phyloP scores from a whole-genome alignment of 2,329 filamentous ascomycete genomes.

The Ciborinia camelliae region DNA sequence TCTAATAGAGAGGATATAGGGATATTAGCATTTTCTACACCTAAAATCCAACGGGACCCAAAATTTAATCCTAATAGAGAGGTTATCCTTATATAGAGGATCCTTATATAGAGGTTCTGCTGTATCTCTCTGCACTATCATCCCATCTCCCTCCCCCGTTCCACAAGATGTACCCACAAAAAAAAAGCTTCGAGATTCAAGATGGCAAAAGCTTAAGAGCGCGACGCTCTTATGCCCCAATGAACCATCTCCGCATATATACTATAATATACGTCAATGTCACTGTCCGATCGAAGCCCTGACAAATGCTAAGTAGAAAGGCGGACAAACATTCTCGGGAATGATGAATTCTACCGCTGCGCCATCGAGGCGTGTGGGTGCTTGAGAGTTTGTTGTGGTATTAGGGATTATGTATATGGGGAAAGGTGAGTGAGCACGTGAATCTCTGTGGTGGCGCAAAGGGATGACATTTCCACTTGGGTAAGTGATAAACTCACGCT shows the following conservation, averaged over 20 bases:
- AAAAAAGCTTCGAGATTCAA: neutral
- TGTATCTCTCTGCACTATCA: too few relatives aligned
- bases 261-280: neutral
- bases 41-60: too few relatives aligned
- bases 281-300: neutral
- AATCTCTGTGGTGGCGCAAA: neutral
- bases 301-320: neutral
- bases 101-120: too few relatives aligned
- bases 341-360: slow-evolving; percentile 2
- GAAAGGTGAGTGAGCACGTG: neutral
- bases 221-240: neutral
- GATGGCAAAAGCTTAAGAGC: neutral
- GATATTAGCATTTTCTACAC: too few relatives aligned
- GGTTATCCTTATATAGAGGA: too few relatives aligned
- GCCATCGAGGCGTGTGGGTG: slow-evolving; percentile 3
- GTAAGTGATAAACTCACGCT: too few relatives aligned
- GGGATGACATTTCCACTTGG: too few relatives aligned
- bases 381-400: neutral
- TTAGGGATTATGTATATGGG: neutral
- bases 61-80: too few relatives aligned
- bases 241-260: neutral
- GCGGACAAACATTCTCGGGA: neutral
- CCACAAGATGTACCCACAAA: neutral
- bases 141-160: neutral
- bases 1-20: too few relatives aligned